Evolutionary conservation across 2,329 filamentous ascomycete species (phyloP).

Genomic region (Phyllosticta capitalensis): DNA sequence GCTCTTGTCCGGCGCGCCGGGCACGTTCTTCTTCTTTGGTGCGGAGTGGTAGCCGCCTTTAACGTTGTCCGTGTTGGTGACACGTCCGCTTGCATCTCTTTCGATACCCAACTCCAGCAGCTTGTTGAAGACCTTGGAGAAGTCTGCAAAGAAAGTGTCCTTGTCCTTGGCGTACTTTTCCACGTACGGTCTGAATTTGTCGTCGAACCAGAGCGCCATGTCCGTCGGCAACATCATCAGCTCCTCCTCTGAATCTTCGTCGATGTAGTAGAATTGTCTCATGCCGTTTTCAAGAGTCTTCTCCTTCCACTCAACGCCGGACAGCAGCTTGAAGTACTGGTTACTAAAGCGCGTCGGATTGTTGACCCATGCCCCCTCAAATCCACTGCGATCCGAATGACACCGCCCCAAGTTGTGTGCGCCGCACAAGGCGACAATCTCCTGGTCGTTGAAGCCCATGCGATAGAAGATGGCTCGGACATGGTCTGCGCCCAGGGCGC

Average conservation of each 20-base stretch:
- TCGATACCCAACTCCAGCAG: slow-evolving; percentile 51
- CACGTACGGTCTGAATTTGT: slow-evolving; percentile 46
- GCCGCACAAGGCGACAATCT: slow-evolving; percentile 48
- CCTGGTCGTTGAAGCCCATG: slow-evolving; percentile 52
- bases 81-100: slow-evolving; percentile 43
- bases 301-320: slow-evolving; percentile 45
- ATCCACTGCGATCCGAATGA: slow-evolving; percentile 47
- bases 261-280: slow-evolving; percentile 50
- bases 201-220: slow-evolving; percentile 47
- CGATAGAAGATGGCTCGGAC: slow-evolving; percentile 47
- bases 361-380: slow-evolving; percentile 50
- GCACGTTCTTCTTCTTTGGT: slow-evolving; percentile 44
- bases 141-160: slow-evolving; percentile 53
- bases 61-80: slow-evolving; percentile 49
- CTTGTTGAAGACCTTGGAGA: slow-evolving; percentile 49
- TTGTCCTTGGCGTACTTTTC: slow-evolving; percentile 51
- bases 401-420: slow-evolving; percentile 50
- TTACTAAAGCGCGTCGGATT: slow-evolving; percentile 51
- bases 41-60: slow-evolving; percentile 48
- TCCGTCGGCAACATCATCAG: slow-evolving; percentile 61
- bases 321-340: slow-evolving; percentile 47
- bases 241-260: slow-evolving; percentile 47
- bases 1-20: slow-evolving; percentile 23
- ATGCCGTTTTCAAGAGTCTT: slow-evolving; percentile 44
- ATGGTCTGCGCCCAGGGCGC: slow-evolving; percentile 45